Evolutionary conservation across 805 yeast genomes (phyloP), one percentile per base, ranked within the genome.

Genomic region (Lipomyces spencermartinsiae): DNA sequence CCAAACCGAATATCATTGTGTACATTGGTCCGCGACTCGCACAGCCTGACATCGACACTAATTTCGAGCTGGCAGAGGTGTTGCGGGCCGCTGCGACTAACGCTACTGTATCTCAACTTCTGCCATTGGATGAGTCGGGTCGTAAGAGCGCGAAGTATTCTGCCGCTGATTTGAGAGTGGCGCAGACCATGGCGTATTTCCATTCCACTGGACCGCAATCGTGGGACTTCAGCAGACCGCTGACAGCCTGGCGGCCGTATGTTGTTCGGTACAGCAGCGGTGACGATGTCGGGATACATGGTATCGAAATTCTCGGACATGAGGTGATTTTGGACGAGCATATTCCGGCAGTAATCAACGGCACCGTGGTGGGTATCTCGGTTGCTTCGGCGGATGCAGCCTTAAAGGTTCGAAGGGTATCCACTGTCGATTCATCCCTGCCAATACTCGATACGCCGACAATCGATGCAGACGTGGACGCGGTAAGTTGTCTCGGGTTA

Each of bases 1-100:
- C 85, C 1, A 78, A 81, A 33, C 91, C 96, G 0, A 84, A 89
- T 0, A 83, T 85, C 68, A 75, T 91, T 31, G 76, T 90, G 0
- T 83, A 87, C 64, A 74, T 93, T 65, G 85, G 87, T n/a, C 62
- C 71, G 29, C 34, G 43, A 8, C 59, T 67, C 4, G 12, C 33
- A 19, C 62, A 35, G 39, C 76, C 82, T n/a, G 80, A 76, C 71
- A 2, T 55, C 10, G 56, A 73, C 73, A 69, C 77, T 74, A n/a
- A 64, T 62, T 25, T 78, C 70, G 67, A 72, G 66, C n/a, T 70
- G 71, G 29, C 67, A 67, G 63, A 64, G 46, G 64, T 67, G 62
- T 53, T 67, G 14, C 35, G 46, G 31, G 10, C 34, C 16, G 22
- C 16, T 22, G 19, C 56, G 56, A 29, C 55, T 31, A 76, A 39